phyloP scores from a whole-genome alignment of 2,329 filamentous ascomycete genomes.

The Paraconiothyrium brasiliense region DNA sequence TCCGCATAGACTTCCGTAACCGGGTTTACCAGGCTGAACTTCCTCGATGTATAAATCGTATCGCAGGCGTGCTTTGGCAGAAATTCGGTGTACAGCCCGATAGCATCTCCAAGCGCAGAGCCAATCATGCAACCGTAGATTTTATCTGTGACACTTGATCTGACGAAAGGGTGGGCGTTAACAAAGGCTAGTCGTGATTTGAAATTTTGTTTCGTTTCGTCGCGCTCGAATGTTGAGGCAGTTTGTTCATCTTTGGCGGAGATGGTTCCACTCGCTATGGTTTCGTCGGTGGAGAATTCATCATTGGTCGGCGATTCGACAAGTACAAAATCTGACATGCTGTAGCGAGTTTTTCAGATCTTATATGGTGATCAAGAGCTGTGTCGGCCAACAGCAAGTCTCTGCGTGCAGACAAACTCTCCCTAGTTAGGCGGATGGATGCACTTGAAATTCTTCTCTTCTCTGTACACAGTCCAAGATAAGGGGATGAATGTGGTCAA shows the following conservation, averaged over 20 bases:
- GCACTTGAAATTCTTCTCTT: neutral
- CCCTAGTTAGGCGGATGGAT: too few relatives aligned
- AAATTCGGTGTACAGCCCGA: conserved; percentile 66
- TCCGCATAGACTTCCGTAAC: conserved; percentile 58
- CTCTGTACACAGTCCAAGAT: too few relatives aligned
- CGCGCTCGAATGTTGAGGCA: neutral
- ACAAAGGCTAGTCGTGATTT: conserved; percentile 28
- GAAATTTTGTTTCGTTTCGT: neutral
- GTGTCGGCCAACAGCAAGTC: too few relatives aligned
- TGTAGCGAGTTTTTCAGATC: neutral
- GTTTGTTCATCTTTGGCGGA: neutral
- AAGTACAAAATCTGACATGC: conserved; percentile 28
- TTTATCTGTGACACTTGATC: conserved; percentile 44
- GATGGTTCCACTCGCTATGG: neutral
- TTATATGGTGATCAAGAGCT: too few relatives aligned
- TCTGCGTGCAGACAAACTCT: too few relatives aligned
- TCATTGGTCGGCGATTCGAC: conserved; percentile 17
- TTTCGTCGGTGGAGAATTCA: neutral
- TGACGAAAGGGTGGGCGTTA: conserved; percentile 40
- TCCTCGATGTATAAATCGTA: conserved; percentile 50
- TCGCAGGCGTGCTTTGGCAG: conserved; percentile 50
- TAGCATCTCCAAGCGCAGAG: conserved; percentile 63
- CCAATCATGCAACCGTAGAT: conserved; percentile 60
- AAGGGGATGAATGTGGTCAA: too few relatives aligned
- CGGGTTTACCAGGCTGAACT: conserved; percentile 53